Conservation (phyloP, 768 basidiomycete species). For the Dendrothele bispora region DNA sequence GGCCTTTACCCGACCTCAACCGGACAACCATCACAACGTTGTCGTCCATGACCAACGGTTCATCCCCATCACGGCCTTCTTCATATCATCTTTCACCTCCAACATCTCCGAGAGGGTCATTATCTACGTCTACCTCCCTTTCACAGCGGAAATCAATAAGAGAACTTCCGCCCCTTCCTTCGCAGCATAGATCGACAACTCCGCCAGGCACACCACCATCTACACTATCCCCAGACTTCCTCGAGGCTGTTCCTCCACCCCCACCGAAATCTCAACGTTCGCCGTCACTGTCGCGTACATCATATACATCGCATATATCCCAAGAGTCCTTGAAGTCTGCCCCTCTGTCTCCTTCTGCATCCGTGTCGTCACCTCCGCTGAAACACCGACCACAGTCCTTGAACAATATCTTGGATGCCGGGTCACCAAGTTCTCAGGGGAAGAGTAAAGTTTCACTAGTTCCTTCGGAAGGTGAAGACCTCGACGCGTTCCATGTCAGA, state of each 20-base stretch:
- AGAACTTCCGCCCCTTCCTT: constrained; percentile 14
- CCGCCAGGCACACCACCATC: constrained; percentile 18
- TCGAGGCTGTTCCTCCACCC: constrained; percentile 13
- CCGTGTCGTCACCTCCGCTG: constrained; percentile 25
- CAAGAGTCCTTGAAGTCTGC: constrained; percentile 17
- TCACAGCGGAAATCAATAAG: constrained; percentile 21
- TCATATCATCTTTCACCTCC: constrained; percentile 6
- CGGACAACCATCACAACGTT: constrained; percentile 2
- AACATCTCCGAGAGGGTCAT: constrained; percentile 22
- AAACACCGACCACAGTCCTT: no score
- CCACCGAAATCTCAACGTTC: not conserved
- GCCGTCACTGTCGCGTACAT: constrained; percentile 16
- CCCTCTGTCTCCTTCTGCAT: constrained; percentile 15
- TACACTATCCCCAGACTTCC: constrained; percentile 17
- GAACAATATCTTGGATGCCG: constrained; percentile 33
- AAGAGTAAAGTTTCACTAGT: constrained; percentile 61
- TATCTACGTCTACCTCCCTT: no score
- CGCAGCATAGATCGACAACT: constrained; percentile 14
- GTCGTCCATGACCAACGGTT: not conserved
- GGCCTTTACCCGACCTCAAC: not conserved
- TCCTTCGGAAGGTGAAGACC: constrained; percentile 78
- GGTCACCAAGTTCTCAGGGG: no score
- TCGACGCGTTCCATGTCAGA: constrained; percentile 81
- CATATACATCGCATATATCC: constrained; percentile 14
- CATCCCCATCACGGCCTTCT: constrained; percentile 2